Evolutionary conservation across 805 yeast genomes (phyloP).

Genomic region (Lachancea kluyveri): DNA sequence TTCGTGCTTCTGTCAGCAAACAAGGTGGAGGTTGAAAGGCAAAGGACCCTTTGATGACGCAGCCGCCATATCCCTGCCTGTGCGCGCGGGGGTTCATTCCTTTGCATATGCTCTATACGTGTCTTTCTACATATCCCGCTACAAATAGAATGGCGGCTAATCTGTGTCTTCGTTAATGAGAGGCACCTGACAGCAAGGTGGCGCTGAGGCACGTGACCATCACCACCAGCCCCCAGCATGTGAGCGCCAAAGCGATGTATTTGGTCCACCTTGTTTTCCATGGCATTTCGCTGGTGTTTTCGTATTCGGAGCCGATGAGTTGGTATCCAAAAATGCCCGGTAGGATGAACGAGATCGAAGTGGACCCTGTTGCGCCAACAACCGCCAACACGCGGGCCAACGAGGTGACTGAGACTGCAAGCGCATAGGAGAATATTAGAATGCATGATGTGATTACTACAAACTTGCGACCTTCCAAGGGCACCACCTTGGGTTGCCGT

Average conservation of each 20-base stretch:
- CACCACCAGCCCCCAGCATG: conserved; percentile 45
- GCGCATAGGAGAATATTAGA: conserved; percentile 41
- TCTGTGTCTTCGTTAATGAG: no score
- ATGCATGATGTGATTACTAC: conserved; percentile 43
- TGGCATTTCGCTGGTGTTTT: conserved; percentile 15
- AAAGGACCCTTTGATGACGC: no score
- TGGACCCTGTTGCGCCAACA: conserved; percentile 82
- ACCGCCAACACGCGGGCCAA: conserved; percentile 65
- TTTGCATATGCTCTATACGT: no score
- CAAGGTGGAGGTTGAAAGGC: no score
- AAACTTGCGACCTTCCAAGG: conserved; percentile 36
- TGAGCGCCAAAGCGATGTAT: conserved; percentile 33
- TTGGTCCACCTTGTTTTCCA: conserved; percentile 30
- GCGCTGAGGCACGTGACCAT: conserved; percentile 47
- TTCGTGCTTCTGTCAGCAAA: no score
- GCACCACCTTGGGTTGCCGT: conserved; percentile 9
- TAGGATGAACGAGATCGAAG: conserved; percentile 67
- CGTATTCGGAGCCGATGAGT: conserved; percentile 22
- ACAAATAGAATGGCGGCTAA: no score
- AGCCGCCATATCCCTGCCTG: no score
- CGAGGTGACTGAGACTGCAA: conserved; percentile 55
- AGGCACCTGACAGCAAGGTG: conserved; percentile 25
- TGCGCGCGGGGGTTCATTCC: no score
- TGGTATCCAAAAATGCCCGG: conserved; percentile 71
- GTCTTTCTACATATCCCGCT: no score